Evolutionary conservation across 2,329 filamentous ascomycete species (phyloP).

Genomic region (Botrytis hyacinthi): DNA sequence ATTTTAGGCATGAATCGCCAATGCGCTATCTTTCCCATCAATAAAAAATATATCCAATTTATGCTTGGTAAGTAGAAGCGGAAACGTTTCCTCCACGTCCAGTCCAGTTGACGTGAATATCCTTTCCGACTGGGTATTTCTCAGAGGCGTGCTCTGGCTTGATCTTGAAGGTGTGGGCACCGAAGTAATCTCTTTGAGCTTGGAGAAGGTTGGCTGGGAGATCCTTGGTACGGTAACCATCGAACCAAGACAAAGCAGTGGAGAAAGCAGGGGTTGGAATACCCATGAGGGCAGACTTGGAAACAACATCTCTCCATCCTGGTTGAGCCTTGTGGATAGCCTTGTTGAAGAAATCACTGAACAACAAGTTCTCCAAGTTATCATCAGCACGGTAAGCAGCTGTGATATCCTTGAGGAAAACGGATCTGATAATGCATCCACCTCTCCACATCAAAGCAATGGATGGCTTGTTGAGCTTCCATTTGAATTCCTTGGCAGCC

Average conservation of each 20-base stretch:
- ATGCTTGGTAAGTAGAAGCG: slow-evolving; percentile 96
- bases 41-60: slow-evolving; percentile 40
- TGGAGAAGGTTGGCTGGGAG: slow-evolving; percentile 97
- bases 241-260: slow-evolving; percentile 96
- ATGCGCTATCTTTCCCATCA: not conserved
- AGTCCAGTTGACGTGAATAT: slow-evolving; percentile 99
- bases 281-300: slow-evolving; percentile 89
- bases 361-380: slow-evolving; percentile 95
- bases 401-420: slow-evolving; percentile 99
- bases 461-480: slow-evolving; percentile 99
- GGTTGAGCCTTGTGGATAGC: slow-evolving; percentile 95
- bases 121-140: slow-evolving; percentile 79
- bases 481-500: slow-evolving; percentile 92
- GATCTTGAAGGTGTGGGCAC: slow-evolving; percentile 85
- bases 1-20: slow-evolving; percentile 4
- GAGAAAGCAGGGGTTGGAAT: slow-evolving; percentile 96
- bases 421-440: slow-evolving; percentile 99
- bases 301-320: slow-evolving; percentile 87
- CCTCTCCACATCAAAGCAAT: slow-evolving; percentile 99
- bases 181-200: slow-evolving; percentile 99
- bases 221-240: slow-evolving; percentile 96
- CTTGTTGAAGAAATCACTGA: slow-evolving; percentile 99
- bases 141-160: slow-evolving; percentile 75
- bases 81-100: slow-evolving; percentile 96
- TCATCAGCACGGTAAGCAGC: slow-evolving; percentile 92